Conservation (phyloP, 768 basidiomycete genomes). For the Amanita muscaria region DNA sequence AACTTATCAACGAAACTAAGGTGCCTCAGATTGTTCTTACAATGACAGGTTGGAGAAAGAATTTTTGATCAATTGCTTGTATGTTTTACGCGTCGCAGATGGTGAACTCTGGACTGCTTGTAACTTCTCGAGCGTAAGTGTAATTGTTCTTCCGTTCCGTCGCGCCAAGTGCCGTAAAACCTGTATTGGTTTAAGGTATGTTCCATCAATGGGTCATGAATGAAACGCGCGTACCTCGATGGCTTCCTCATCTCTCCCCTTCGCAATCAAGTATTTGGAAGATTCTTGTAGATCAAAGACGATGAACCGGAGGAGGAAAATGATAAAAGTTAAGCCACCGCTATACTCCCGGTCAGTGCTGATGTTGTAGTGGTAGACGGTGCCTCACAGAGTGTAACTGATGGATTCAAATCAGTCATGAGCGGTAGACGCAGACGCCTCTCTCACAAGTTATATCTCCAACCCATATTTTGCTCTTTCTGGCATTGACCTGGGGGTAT, state of each 20-base stretch:
- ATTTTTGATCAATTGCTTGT: conserved; percentile 21
- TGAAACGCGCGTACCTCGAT: conserved; percentile 25
- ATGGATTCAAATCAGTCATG: background rate
- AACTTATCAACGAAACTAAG: background rate
- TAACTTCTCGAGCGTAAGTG: conserved; percentile 38
- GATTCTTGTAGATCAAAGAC: conserved; percentile 54
- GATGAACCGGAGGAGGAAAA: conserved; percentile 47
- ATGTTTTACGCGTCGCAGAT: conserved; percentile 14
- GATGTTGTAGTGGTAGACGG: background rate
- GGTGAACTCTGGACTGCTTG: conserved; percentile 19
- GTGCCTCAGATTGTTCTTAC: conserved; percentile 20
- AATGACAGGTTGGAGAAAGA: conserved; percentile 32
- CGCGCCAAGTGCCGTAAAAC: conserved; percentile 40
- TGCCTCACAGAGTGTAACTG: conserved; percentile 34
- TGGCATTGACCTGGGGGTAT: conserved; percentile 31
- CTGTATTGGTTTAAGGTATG: conserved; percentile 16
- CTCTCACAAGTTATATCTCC: conserved; percentile 46
- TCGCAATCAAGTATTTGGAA: conserved; percentile 50
- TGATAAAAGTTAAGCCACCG: conserved; percentile 38
- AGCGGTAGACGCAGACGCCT: background rate
- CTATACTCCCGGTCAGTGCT: conserved; percentile 20
- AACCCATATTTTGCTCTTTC: conserved; percentile 47
- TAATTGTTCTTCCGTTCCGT: conserved; percentile 36
- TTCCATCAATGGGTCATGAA: background rate
- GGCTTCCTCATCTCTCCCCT: conserved; percentile 49